phyloP scores from a whole-genome alignment of 176 grass and related monocot genomes.

The Cymbopogon citratus region DNA sequence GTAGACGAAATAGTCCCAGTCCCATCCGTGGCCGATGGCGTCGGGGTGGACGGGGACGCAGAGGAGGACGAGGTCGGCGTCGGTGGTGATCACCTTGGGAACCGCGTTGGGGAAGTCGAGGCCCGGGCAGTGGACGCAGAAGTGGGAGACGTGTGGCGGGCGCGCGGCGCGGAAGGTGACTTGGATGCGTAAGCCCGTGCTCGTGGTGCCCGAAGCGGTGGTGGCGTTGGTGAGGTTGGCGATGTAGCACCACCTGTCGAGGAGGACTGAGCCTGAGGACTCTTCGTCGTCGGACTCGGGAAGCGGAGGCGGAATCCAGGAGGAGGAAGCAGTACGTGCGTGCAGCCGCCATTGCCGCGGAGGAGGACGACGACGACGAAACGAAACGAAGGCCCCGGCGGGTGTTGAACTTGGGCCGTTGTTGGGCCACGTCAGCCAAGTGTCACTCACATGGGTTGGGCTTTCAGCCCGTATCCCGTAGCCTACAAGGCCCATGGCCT shows the following conservation, averaged over 20 bases:
- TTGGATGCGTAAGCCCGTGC: neutral
- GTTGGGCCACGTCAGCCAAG: too few species aligned
- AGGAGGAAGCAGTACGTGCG: too few species aligned
- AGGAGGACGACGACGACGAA: too few species aligned
- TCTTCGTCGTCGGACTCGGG: neutral
- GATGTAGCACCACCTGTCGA: neutral
- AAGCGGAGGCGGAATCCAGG: neutral
- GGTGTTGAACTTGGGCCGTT: too few species aligned
- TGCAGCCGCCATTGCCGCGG: too few species aligned
- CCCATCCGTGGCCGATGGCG: fast-evolving
- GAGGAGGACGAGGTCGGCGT: neutral
- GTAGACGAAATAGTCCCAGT: slow-evolving; percentile 33
- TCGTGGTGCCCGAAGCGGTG: neutral
- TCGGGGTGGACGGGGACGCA: neutral
- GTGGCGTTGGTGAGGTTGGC: neutral
- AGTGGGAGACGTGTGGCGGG: neutral
- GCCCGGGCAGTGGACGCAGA: neutral
- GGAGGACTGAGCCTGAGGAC: neutral
- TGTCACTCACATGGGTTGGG: neutral
- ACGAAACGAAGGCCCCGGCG: too few species aligned
- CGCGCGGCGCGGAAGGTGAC: neutral
- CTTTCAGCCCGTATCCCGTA: neutral
- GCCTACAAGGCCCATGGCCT: neutral
- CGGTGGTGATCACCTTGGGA: neutral
- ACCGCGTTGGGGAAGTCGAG: neutral